phyloP scores from a whole-genome alignment of 345 rosid species.

The Acer negundo region DNA sequence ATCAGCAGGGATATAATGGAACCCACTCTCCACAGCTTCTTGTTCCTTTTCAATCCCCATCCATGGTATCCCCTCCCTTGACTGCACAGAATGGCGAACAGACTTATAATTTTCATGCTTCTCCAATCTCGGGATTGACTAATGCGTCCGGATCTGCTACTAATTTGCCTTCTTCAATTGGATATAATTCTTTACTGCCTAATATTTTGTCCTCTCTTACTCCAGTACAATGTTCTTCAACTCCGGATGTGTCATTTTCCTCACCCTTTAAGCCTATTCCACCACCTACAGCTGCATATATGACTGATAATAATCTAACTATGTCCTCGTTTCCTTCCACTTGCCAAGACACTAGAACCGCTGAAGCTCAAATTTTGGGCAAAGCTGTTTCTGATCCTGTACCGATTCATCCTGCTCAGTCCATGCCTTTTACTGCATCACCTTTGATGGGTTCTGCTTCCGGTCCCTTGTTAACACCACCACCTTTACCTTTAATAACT shows the following conservation, averaged over 20 bases:
- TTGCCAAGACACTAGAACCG: constrained; percentile 12
- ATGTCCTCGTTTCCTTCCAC: constrained; percentile 21
- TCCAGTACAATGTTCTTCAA: constrained; percentile 15
- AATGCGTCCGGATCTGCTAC: constrained; percentile 25
- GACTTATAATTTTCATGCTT: constrained; percentile 11
- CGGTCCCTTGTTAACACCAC: constrained; percentile 25
- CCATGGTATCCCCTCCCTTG: constrained; percentile 23
- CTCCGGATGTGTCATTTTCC: constrained; percentile 16
- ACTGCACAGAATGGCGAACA: constrained; percentile 19
- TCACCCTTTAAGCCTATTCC: constrained; percentile 7
- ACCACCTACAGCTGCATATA: constrained; percentile 20
- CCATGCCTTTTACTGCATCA: constrained; percentile 15
- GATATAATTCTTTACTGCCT: constrained; percentile 17
- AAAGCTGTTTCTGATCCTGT: constrained; percentile 16
- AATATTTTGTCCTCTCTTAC: constrained; percentile 3
- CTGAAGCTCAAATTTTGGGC: constrained; percentile 20
- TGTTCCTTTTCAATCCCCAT: constrained; percentile 23
- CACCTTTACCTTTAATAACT: constrained; percentile 25
- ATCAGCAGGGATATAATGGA: constrained; percentile 30
- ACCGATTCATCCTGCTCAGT: constrained; percentile 13
- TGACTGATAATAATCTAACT: constrained; percentile 9
- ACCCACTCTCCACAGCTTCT: constrained; percentile 16
- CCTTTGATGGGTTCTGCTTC: constrained; percentile 23
- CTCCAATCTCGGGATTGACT: constrained; percentile 20
- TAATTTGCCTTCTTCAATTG: constrained; percentile 10